Evolutionary conservation across 495 filamentous ascomycete species (phyloP).

Genomic region (Bombardia bombarda): DNA sequence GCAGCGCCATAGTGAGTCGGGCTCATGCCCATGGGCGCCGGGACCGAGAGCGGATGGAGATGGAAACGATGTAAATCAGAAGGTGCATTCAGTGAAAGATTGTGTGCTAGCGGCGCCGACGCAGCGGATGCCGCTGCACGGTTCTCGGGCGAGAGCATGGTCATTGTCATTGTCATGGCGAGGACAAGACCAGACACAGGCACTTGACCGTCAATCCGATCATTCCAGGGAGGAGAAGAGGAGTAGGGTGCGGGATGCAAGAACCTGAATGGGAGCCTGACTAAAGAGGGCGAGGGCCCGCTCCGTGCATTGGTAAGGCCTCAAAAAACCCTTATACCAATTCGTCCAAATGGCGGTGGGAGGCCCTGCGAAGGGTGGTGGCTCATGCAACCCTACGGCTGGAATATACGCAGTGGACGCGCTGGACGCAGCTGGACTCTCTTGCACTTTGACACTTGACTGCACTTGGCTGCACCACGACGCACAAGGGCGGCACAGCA

Average conservation of each 20-base stretch:
- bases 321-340: constrained; percentile 4
- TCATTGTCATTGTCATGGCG: constrained; percentile 8
- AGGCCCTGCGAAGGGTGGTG: not conserved
- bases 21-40: not conserved
- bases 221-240: not conserved
- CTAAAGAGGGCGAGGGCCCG: not conserved
- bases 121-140: constrained; percentile 21
- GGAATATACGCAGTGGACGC: no score
- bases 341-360: constrained; percentile 4
- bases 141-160: constrained; percentile 21
- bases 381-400: not conserved
- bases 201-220: not conserved
- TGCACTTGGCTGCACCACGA: no score
- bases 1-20: no score
- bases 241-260: not conserved
- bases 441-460: no score
- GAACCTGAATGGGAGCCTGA: constrained; percentile 1
- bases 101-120: constrained; percentile 8
- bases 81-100: not conserved
- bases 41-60: not conserved
- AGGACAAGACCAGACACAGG: not conserved
- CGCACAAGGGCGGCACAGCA: constrained; percentile 1
- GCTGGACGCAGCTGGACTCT: no score
- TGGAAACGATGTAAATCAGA: not conserved
- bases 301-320: constrained; percentile 1